Conservation (phyloP, 345 rosid species). For the Citrus reticulata region DNA sequence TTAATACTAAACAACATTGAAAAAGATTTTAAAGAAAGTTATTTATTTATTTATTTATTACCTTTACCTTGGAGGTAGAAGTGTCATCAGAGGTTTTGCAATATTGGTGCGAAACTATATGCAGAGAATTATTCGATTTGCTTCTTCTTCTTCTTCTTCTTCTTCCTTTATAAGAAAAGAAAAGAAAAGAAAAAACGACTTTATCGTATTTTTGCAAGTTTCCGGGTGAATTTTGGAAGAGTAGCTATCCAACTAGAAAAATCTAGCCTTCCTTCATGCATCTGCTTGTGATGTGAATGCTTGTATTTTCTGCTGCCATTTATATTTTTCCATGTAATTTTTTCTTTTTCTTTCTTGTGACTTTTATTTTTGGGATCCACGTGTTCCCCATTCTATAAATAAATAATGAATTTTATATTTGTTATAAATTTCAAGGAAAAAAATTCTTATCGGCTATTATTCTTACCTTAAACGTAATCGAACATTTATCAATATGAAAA, state of each 20-base stretch:
- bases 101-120: neutral
- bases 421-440: too few relatives aligned
- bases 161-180: conserved; percentile 20
- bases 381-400: too few relatives aligned
- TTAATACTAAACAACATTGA: neutral
- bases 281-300: neutral
- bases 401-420: too few relatives aligned
- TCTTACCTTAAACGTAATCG: too few relatives aligned
- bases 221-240: too few relatives aligned
- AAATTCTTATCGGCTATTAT: too few relatives aligned
- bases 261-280: neutral
- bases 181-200: neutral
- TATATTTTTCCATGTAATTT: neutral
- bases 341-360: too few relatives aligned
- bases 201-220: neutral
- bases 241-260: neutral
- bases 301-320: too few relatives aligned
- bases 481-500: too few relatives aligned
- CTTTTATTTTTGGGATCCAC: too few relatives aligned
- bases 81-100: neutral
- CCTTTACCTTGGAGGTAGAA: conserved; percentile 3
- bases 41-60: neutral
- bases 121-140: conserved; percentile 14
- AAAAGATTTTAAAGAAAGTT: neutral
- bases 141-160: conserved; percentile 24